Evolutionary conservation across 2,329 filamentous ascomycete genomes (phyloP).

Genomic region (Neofusicoccum cordaticola): DNA sequence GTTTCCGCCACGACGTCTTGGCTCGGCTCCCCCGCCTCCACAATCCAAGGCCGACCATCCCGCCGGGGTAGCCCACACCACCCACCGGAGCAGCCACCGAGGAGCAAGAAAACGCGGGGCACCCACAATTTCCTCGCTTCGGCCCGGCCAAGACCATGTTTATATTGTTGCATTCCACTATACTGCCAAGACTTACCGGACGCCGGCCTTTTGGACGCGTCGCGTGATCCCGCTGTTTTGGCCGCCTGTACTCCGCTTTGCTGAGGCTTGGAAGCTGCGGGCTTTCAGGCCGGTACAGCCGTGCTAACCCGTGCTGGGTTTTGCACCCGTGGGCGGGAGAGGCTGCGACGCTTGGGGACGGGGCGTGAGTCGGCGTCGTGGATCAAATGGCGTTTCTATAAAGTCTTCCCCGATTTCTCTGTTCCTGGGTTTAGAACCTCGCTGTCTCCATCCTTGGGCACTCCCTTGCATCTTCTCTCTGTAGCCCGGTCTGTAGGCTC

Average conservation of each 20-base stretch:
- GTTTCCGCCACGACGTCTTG: neutral
- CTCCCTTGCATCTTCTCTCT: neutral
- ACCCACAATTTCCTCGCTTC: neutral
- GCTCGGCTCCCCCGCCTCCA: neutral
- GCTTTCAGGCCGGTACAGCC: neutral
- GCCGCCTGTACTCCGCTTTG: constrained; percentile 1
- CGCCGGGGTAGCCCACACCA: neutral
- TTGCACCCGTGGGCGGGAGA: neutral
- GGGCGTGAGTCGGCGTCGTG: neutral
- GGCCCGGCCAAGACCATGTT: neutral
- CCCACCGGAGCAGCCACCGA: constrained; percentile 7
- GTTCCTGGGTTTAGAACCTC: neutral
- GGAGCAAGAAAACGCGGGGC: constrained; percentile 1
- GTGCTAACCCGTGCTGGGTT: neutral
- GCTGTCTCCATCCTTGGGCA: neutral
- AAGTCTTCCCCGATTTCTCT: neutral
- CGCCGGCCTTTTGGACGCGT: neutral
- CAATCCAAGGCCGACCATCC: neutral
- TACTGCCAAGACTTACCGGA: neutral
- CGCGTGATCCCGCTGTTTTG: neutral
- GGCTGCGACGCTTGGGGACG: no score
- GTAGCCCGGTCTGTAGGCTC: no score
- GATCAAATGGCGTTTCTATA: neutral
- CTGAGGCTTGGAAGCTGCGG: neutral
- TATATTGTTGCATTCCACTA: neutral